A percentile compares a stretch with the other conserved stretches of the same genome.
These are phyloP conservation scores for Alliaria petiolata DNA, from an alignment of 345 rosid species.

Conservation along the genomic window DNA sequence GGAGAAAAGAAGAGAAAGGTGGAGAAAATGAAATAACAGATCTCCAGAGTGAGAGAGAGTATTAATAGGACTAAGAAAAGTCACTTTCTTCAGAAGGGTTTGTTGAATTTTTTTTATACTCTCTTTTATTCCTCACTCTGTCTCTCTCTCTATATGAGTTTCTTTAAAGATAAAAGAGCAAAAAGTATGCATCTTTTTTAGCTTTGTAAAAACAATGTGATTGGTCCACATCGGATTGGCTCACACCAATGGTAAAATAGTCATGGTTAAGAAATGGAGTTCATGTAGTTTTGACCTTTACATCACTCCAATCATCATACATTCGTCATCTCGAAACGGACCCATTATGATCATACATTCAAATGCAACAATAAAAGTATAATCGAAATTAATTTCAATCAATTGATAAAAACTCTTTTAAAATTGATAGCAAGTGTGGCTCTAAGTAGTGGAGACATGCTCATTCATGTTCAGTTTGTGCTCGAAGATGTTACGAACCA, in stretches of 20 bases:
- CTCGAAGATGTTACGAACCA: no score
- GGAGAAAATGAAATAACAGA: conserved; percentile 30
- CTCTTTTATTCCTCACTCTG: neutral
- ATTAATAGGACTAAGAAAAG: conserved; percentile 30
- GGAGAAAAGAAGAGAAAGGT: conserved; percentile 6
- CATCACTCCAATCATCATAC: conserved; percentile 29
- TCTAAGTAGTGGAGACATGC: neutral
- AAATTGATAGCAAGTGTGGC: neutral
- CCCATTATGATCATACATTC: conserved; percentile 10
- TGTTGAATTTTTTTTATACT: conserved; percentile 15
- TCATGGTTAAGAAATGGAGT: conserved; percentile 12
- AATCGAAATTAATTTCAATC: conserved; percentile 2
- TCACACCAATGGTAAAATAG: conserved; percentile 10
- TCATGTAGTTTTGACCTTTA: conserved; percentile 11
- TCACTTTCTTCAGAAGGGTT: conserved; percentile 27
- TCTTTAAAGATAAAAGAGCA: neutral
- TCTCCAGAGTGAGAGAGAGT: conserved; percentile 8
- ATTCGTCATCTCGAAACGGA: conserved; percentile 25
- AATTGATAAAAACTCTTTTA: neutral
- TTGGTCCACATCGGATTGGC: conserved; percentile 20
- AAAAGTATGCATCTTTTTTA: neutral
- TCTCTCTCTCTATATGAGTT: neutral
- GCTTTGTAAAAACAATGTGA: neutral
- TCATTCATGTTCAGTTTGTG: no score
- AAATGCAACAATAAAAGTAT: conserved; percentile 10